Evolutionary conservation across 2,329 filamentous ascomycete species (phyloP), one percentile per base, ranked within the genome.

Genomic region (Fusarium sp.): DNA sequence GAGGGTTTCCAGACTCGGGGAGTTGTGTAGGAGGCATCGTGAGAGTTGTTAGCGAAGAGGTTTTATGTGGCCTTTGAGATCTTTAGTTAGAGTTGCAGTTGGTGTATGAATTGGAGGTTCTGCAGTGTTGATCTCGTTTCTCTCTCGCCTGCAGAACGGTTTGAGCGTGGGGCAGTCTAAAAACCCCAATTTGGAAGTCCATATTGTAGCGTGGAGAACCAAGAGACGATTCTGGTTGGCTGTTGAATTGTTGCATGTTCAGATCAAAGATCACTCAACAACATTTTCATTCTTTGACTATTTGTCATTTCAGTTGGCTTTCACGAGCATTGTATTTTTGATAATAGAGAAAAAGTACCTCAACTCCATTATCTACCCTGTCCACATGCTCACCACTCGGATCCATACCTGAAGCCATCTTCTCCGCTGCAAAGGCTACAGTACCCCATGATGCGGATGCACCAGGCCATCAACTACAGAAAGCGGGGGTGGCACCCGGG

Each of bases 1-100:
- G 76, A 42, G 83, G 83, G 62, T 84, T 84, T 38, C 83, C 83
- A 33, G 81, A 84, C 62, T 80, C 80, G 52, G 83, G 83, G 28
- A 84, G 78, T 69, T 82, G 74, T 14, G 83, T 84, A 13, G 83
- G 81, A 69, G 83, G 75, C 83, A 84, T 84, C 42, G 53, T 70
- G 55, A 33, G 36, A 38, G 21, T 31, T 44, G 13, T 14, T 28
- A 50, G 38, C 17, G 5, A n/a, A 22, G 31, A 24, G 22, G 14
- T 38, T 17, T 19, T 14, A 19, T 21, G 19, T 26, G n/a, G 47
- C 15, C 39, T 34, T 40, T 22, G 55, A 28, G 45, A 46, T 49
- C 21, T 34, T n/a, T 52, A 31, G 10, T 46, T 42, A 57, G 51
- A 46, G 39, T 28, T 54, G 62, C 42, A n/a, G 40, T 54, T 51